Evolutionary conservation across 805 yeast species (phyloP), one percentile per base, ranked within the genome.

Genomic region (Nakazawaea ernobii): DNA sequence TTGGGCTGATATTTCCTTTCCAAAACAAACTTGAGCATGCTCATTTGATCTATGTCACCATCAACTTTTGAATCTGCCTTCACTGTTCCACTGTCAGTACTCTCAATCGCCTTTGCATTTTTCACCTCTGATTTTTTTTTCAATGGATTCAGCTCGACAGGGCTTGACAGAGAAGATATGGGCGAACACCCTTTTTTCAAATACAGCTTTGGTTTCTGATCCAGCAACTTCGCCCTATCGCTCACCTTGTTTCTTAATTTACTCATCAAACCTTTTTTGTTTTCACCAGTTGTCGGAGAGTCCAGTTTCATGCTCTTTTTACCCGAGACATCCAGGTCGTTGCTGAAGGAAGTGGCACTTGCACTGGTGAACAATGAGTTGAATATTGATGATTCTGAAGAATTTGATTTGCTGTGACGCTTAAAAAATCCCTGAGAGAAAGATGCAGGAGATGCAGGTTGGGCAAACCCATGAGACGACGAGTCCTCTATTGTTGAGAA

Each of bases 321-420:
- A 10, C 72, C 68, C 13, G 9, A n/a, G 14, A 9, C 32, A 14
- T 41, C 45, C 3, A 14, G 13, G 10, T 32, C 42, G 13, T 46
- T 62, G 68, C 48, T 69, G n/a, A 36, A 36, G 8, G 35, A 15
- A 6, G 43, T 17, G 8, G 15, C 24, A 3, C 28, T 59, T 10
- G 73, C 66, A 42, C 71, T 69, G 45, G 67, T 68, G 50, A 67
- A 69, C 24, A 67, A 49, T 14, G 66, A 55, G 29, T 65, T 70
- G 48, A 71, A 61, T 1, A 70, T 48, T 0, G 80, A 71, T 1
- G 80, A 70, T 47, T 79, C 84, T 0, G 83, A 75, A 0, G 86
- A 80, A 42, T 74, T 76, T n/a, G 84, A 74, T 48, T 86, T 74
- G 42, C 76, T 73, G 55, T 82, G 88, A 52, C 82, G 75, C 53